Evolutionary conservation across 2,329 filamentous ascomycete species (phyloP).

Genomic region (Scedosporium aurantiacum): DNA sequence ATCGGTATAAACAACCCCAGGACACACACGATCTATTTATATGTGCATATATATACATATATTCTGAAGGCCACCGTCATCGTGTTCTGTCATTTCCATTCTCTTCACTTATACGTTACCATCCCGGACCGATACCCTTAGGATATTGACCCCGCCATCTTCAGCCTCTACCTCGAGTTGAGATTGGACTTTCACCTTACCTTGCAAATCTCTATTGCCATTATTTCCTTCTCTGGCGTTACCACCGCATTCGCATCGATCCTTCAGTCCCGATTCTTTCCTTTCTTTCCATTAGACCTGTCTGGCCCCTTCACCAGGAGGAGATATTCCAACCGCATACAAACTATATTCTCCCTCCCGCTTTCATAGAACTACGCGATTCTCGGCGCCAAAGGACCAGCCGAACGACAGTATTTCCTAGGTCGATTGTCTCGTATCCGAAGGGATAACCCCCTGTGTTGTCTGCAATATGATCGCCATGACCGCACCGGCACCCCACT

Average conservation of each 20-base stretch:
- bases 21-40: background rate
- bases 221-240: background rate
- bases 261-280: too few species aligned
- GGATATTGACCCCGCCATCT: too few species aligned
- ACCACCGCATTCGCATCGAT: background rate
- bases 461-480: conserved; percentile 5
- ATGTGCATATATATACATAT: conserved; percentile 5
- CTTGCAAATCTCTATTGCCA: background rate
- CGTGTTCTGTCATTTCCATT: background rate
- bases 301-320: too few species aligned
- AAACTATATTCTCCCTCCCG: too few species aligned
- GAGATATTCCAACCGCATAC: too few species aligned
- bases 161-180: too few species aligned
- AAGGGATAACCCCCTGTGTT: background rate
- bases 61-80: background rate
- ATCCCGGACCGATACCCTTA: background rate
- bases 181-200: background rate
- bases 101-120: conserved; percentile 1
- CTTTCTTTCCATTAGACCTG: too few species aligned
- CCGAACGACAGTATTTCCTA: background rate
- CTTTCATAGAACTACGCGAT: background rate
- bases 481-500: conserved; percentile 6
- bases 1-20: background rate
- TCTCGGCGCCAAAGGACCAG: background rate
- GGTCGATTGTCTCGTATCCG: background rate